These are phyloP conservation scores for Hypoxylon crocopeplum DNA, from an alignment of 495 filamentous ascomycete species.

Conservation along the genomic window DNA sequence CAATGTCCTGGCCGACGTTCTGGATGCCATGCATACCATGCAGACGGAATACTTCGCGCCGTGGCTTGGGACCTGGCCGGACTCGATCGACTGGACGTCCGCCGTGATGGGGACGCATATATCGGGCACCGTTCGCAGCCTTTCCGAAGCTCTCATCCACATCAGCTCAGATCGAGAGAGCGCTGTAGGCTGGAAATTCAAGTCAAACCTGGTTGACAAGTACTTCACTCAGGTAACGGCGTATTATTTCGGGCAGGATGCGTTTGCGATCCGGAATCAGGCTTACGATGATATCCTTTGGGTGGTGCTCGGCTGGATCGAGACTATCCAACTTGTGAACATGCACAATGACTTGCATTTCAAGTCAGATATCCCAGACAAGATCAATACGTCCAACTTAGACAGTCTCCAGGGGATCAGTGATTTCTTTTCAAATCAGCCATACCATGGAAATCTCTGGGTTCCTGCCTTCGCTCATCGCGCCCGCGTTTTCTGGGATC, in stretches of 20 bases:
- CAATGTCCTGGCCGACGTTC: constrained; percentile 50
- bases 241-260: constrained; percentile 89
- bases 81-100: constrained; percentile 91
- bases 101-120: constrained; percentile 86
- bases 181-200: constrained; percentile 49
- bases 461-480: constrained; percentile 82
- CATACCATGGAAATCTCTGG: constrained; percentile 81
- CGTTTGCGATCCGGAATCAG: constrained; percentile 74
- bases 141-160: constrained; percentile 56
- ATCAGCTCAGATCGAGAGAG: constrained; percentile 18
- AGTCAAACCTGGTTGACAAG: constrained; percentile 79
- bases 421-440: constrained; percentile 32
- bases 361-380: constrained; percentile 2
- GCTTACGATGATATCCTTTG: constrained; percentile 97
- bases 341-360: constrained; percentile 54
- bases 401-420: constrained; percentile 9
- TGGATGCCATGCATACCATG: constrained; percentile 73
- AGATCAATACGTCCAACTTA: background rate
- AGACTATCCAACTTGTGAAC: constrained; percentile 77
- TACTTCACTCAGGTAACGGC: constrained; percentile 78
- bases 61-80: constrained; percentile 84
- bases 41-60: constrained; percentile 78
- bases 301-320: constrained; percentile 94
- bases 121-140: constrained; percentile 68
- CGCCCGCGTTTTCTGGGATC: constrained; percentile 86